These are phyloP conservation scores for Imleria badia DNA, from an alignment of 768 basidiomycete species.

Conservation along the genomic window DNA sequence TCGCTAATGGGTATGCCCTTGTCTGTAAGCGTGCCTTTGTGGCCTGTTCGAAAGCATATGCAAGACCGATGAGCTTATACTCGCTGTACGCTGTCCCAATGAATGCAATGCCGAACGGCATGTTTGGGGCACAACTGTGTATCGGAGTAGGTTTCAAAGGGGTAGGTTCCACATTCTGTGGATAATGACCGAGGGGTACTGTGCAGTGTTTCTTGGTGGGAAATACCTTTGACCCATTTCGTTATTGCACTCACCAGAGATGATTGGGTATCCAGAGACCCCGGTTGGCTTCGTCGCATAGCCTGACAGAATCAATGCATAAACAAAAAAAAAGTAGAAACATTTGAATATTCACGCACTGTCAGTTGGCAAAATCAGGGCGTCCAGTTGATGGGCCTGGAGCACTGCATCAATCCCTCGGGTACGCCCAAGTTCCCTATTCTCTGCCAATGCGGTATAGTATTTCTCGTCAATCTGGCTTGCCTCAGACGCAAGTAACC, in stretches of 20 bases:
- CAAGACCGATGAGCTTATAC: constrained; percentile 54
- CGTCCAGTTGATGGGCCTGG: constrained; percentile 47
- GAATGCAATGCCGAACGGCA: constrained; percentile 64
- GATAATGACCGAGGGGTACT: constrained; percentile 63
- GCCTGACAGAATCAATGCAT: constrained; percentile 9
- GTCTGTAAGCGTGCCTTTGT: constrained; percentile 51
- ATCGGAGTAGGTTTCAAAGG: constrained; percentile 45
- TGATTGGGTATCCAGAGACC: constrained; percentile 64
- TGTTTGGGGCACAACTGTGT: constrained; percentile 38
- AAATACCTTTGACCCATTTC: neutral
- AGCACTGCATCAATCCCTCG: constrained; percentile 56
- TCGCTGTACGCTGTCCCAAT: constrained; percentile 63
- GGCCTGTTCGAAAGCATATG: constrained; percentile 65
- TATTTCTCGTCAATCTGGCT: constrained; percentile 40
- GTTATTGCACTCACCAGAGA: constrained; percentile 48
- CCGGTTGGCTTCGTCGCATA: constrained; percentile 40
- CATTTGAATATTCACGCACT: constrained; percentile 21
- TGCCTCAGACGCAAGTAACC: constrained; percentile 24
- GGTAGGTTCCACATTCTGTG: constrained; percentile 41
- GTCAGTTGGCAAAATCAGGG: constrained; percentile 48
- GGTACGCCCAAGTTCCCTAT: constrained; percentile 50
- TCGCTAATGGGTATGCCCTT: constrained; percentile 50
- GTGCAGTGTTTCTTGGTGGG: constrained; percentile 1
- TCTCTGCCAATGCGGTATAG: constrained; percentile 43
- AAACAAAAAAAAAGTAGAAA: neutral